Conservation (phyloP, 2,329 filamentous ascomycete genomes). For the Microsporum audouinii region DNA sequence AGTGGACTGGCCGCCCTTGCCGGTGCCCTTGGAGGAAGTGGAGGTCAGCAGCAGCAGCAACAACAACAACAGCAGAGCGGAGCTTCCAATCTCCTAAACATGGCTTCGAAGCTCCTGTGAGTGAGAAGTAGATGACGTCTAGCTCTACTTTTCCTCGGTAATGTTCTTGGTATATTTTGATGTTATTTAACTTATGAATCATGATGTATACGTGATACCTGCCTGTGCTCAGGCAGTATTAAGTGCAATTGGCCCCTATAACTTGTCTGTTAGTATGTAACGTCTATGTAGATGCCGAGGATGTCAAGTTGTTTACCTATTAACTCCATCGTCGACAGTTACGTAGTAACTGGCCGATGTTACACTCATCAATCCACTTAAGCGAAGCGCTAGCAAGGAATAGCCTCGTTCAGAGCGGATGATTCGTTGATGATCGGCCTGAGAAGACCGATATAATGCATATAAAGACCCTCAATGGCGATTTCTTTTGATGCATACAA, state of each 20-base stretch:
- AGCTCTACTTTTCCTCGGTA: not conserved
- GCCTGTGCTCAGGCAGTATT: not conserved
- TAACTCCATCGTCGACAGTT: too few species aligned
- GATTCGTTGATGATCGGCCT: not conserved
- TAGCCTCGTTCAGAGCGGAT: not conserved
- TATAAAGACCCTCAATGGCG: not conserved
- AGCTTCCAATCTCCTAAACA: slow-evolving; percentile 6
- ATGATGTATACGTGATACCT: not conserved
- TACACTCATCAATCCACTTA: not conserved
- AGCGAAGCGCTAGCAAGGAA: not conserved
- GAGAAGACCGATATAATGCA: not conserved
- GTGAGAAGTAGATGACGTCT: not conserved
- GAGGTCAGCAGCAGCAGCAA: not conserved
- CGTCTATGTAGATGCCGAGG: too few species aligned
- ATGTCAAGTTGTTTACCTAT: too few species aligned
- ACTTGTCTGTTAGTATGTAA: too few species aligned
- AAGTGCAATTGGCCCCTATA: not conserved
- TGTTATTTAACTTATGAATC: not conserved
- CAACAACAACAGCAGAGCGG: not conserved
- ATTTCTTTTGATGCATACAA: not conserved
- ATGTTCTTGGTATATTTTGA: not conserved
- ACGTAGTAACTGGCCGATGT: not conserved
- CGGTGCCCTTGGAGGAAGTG: not conserved
- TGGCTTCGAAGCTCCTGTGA: slow-evolving; percentile 23
- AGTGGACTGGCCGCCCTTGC: not conserved